Evolutionary conservation across 2,329 filamentous ascomycete species (phyloP).

Genomic region (Thermochaetoides dissita): DNA sequence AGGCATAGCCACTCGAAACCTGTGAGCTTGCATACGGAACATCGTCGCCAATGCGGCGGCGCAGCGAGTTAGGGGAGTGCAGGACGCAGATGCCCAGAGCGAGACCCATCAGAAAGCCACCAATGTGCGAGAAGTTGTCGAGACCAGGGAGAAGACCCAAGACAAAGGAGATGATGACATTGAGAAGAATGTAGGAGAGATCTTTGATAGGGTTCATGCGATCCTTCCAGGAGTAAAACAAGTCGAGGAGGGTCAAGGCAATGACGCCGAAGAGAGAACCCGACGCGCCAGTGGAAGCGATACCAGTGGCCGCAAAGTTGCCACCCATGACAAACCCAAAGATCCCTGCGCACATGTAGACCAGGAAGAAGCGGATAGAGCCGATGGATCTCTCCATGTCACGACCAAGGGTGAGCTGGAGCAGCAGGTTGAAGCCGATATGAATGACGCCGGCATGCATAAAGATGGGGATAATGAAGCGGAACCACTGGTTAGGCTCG

Average conservation of each 20-base stretch:
- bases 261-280: constrained; percentile 86
- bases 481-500: constrained; percentile 85
- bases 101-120: constrained; percentile 85
- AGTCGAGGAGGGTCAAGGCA: constrained; percentile 72
- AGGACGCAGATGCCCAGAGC: constrained; percentile 75
- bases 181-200: constrained; percentile 72
- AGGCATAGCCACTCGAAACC: constrained; percentile 38
- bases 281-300: constrained; percentile 78
- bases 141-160: constrained; percentile 81
- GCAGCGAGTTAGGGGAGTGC: constrained; percentile 71
- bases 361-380: constrained; percentile 70
- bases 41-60: constrained; percentile 57
- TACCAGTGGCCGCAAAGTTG: constrained; percentile 73
- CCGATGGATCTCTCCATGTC: constrained; percentile 92
- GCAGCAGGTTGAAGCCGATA: constrained; percentile 86
- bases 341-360: constrained; percentile 83
- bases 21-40: constrained; percentile 51
- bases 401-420: constrained; percentile 76
- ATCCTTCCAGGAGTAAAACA: constrained; percentile 84
- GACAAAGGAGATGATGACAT: constrained; percentile 80
- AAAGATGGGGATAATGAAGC: constrained; percentile 93
- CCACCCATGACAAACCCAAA: constrained; percentile 92
- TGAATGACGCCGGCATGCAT: constrained; percentile 88
- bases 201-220: constrained; percentile 66
- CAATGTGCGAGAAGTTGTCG: constrained; percentile 96